These are phyloP conservation scores for Exophiala lecanii-corni DNA, from an alignment of 2,329 filamentous ascomycete genomes.

Conservation along the genomic window DNA sequence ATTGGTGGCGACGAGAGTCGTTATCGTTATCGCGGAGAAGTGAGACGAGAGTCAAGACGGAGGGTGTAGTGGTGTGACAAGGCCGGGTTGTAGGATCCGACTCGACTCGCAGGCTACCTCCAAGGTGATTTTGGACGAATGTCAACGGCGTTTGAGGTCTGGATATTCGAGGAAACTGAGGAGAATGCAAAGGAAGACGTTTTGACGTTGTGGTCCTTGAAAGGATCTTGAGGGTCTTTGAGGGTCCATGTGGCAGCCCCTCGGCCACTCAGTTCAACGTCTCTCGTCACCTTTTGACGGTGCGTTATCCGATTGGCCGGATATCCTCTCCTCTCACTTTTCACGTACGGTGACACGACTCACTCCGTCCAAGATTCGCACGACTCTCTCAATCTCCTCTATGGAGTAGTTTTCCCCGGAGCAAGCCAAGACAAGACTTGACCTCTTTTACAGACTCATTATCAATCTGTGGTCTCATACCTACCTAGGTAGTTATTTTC, in stretches of 20 bases:
- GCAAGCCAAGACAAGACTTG: too few species aligned
- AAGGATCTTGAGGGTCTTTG: too few species aligned
- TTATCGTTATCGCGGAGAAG: slow-evolving; percentile 1
- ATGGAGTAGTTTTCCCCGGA: too few species aligned
- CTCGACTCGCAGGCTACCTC: not conserved
- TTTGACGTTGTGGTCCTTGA: too few species aligned
- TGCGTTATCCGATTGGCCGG: not conserved
- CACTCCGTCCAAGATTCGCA: too few species aligned
- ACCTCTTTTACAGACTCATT: too few species aligned
- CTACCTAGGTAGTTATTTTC: too few species aligned
- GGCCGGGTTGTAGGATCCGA: not conserved
- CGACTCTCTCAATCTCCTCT: too few species aligned
- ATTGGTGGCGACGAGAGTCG: slow-evolving; percentile 9
- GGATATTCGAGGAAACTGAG: not conserved
- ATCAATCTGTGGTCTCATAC: too few species aligned
- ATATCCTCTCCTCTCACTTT: not conserved
- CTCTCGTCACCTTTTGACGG: not conserved
- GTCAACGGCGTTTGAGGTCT: not conserved
- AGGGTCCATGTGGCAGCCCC: not conserved
- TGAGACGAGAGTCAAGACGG: not conserved
- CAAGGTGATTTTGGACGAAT: not conserved
- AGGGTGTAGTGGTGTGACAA: slow-evolving; percentile 6
- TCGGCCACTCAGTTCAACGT: not conserved
- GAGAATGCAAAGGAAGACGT: not conserved
- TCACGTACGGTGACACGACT: too few species aligned